These are phyloP conservation scores for Naganishia kalamii DNA, from an alignment of 768 basidiomycete genomes.

Conservation along the genomic window DNA sequence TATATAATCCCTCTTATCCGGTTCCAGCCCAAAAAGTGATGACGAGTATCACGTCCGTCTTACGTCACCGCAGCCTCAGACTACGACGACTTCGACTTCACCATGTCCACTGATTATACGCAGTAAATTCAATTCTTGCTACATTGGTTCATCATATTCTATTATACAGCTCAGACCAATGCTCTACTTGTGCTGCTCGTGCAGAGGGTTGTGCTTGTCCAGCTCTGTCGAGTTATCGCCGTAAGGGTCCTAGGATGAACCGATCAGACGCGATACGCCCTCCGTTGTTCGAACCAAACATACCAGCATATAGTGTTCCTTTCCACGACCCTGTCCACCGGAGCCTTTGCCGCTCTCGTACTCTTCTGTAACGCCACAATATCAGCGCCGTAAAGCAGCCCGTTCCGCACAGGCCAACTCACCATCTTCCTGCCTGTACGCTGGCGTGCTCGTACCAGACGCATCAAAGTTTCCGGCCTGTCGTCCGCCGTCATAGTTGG, in stretches of 20 bases:
- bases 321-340: not conserved
- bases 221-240: conserved; percentile 14
- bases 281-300: not conserved
- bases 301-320: not conserved
- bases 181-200: conserved; percentile 13
- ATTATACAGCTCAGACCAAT: not conserved
- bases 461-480: not conserved
- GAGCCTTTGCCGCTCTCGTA: not conserved
- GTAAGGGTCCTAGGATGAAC: not conserved
- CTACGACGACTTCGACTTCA: too few species aligned
- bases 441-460: conserved; percentile 18
- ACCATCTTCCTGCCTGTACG: conserved; percentile 20
- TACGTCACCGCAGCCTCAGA: not conserved
- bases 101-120: too few species aligned
- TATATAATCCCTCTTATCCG: not conserved
- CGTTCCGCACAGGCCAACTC: not conserved
- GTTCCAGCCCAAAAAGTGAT: not conserved
- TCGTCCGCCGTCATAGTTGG: conserved; percentile 5
- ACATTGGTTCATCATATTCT: not conserved
- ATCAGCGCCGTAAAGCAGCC: not conserved
- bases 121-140: too few species aligned
- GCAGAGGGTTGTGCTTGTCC: conserved; percentile 9
- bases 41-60: not conserved
- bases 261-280: not conserved
- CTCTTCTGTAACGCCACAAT: not conserved